Base-by-base conservation (phyloP, 1,139 yeast genomes). In the Scheffersomyces illinoinensis region DNA sequence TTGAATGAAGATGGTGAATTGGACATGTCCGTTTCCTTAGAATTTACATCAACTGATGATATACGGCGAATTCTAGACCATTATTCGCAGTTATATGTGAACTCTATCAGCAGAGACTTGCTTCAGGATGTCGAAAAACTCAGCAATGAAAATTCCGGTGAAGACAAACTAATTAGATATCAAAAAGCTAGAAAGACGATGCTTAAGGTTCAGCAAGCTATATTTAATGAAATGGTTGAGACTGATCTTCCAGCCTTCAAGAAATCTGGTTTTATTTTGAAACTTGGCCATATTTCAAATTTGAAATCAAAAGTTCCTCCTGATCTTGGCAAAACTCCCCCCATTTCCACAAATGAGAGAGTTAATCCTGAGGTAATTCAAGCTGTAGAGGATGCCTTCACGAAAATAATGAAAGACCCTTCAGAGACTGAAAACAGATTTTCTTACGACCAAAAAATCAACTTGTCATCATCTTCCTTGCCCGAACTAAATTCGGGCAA, bases 341-440 rank as follows among this genome's bases (percentile, higher is more conserved):
- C 1, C 3, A 61, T 59, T 39, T 71, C 70, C 12, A 58, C 50
- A 18, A 58, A 57, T 17, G 59, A 56, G 66, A 66, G 65, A 46
- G 76, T 75, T 5, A 78, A 81, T 57, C 78, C 79, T 1, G 81
- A 74, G n/a, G 88, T 85, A 0, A 69, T 86, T 2, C 75, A 77
- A 57, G 93, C 92, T 0, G 89, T 90, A 19, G 93, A 89, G 68
- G 87, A 85, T 67, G 95, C 92, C 1, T 81, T 90, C 61, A 83
- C 84, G 23, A 86, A 87, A 62, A 88, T 90, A 55, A 85, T 88
- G 81, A 74, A 75, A 33, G 70, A 61, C 10, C 65, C 63, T 19
- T 10, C 50, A n/a, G 50, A 23, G 26, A 20, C 5, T 1, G 24
- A 48, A 48, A 48, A 20, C 7, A 7, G n/a, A 20, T 48, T 48